A percentile compares a stretch with the other conserved stretches of the same genome.
Evolutionary conservation across 2,329 filamentous ascomycete genomes (phyloP).

Genomic region (Coniochaeta sp.): DNA sequence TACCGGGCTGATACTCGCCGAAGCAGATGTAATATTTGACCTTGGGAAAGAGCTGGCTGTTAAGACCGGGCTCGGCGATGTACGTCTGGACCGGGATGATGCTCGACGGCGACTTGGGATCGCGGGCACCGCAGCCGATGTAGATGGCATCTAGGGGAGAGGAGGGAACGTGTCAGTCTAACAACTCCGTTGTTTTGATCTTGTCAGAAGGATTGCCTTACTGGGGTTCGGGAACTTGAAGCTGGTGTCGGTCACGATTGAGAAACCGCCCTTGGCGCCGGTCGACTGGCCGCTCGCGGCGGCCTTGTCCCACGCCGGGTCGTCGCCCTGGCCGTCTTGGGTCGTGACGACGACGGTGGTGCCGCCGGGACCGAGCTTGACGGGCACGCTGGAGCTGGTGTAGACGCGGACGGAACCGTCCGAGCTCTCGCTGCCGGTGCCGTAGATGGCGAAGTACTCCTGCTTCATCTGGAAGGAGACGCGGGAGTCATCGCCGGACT

Average conservation of each 20-base stretch:
- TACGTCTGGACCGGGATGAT: conserved; percentile 3
- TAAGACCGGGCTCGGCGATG: conserved; percentile 1
- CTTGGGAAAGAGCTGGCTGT: conserved; percentile 1
- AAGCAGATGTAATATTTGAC: conserved; percentile 3
- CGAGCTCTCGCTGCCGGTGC: conserved; percentile 6
- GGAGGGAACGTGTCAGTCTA: neutral
- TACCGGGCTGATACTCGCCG: conserved; percentile 1
- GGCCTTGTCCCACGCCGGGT: neutral
- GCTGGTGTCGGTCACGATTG: neutral
- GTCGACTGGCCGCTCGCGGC: neutral
- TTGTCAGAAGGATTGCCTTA: neutral
- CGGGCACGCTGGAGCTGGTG: conserved; percentile 2
- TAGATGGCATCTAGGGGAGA: neutral
- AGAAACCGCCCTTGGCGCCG: neutral
- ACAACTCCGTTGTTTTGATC: neutral
- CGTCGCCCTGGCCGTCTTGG: neutral
- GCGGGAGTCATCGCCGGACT: neutral
- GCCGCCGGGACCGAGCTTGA: conserved; percentile 2
- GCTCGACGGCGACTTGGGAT: neutral
- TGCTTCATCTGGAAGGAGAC: conserved; percentile 1
- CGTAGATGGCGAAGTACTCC: conserved; percentile 2
- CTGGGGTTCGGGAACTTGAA: neutral
- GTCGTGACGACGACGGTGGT: neutral
- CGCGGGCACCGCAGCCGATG: conserved; percentile 1
- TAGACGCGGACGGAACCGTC: conserved; percentile 15